These are phyloP conservation scores for Blastobotrys elegans DNA, from an alignment of 1,139 yeast species.

Conservation along the genomic window DNA sequence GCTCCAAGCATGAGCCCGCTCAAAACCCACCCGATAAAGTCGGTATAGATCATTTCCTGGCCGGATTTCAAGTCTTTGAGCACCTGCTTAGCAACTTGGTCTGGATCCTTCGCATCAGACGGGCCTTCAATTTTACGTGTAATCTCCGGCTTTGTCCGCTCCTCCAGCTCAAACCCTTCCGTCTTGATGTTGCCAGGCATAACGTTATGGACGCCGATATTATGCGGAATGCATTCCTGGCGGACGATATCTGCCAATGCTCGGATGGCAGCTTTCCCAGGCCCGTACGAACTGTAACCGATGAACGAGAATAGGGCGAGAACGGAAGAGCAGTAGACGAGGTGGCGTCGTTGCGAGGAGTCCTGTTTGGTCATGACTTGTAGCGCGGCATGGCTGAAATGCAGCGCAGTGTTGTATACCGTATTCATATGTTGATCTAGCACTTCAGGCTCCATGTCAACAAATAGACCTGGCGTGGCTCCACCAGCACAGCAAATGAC, in stretches of 20 bases:
- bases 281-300: conserved; percentile 89
- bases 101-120: conserved; percentile 63
- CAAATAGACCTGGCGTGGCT: conserved; percentile 71
- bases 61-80: conserved; percentile 58
- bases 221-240: conserved; percentile 71
- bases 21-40: conserved; percentile 77
- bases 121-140: conserved; percentile 84
- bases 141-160: conserved; percentile 77
- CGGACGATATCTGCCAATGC: conserved; percentile 70
- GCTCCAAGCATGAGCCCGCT: conserved; percentile 66
- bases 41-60: conserved; percentile 73
- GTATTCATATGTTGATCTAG: conserved; percentile 56
- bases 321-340: conserved; percentile 75
- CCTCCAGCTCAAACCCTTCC: conserved; percentile 82
- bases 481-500: conserved; percentile 87
- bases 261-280: conserved; percentile 77
- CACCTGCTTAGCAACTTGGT: conserved; percentile 59
- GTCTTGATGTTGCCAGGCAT: conserved; percentile 88
- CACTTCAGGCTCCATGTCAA: conserved; percentile 57
- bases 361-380: conserved; percentile 39
- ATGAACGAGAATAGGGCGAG: conserved; percentile 82
- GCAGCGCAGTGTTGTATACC: conserved; percentile 72
- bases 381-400: conserved; percentile 55
- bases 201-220: conserved; percentile 50
- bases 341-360: conserved; percentile 41